Base-by-base conservation (phyloP, 768 basidiomycete genomes). In the Chiua virens region DNA sequence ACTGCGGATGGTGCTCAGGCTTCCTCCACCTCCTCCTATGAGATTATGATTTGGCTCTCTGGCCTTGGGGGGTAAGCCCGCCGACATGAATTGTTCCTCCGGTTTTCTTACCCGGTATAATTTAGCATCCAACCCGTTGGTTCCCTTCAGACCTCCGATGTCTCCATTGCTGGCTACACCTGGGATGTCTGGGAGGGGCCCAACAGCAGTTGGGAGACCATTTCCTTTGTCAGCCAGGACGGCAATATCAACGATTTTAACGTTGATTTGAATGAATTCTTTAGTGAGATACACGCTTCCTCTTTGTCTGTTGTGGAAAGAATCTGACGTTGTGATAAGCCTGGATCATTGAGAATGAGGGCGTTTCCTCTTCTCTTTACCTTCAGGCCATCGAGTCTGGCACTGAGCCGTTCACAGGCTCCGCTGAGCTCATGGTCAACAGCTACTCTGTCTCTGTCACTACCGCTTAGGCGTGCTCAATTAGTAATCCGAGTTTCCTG, bases 41-140 rank as follows among this genome's bases (percentile, higher is more conserved):
- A 82, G 60, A 79, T 82, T 48, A 82, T 82, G 80, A 80, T 82
- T 52, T 82, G 81, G 81, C 74, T 82, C 23, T 81, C 80, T 45
- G 76, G 79, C 34, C 72, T 71, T 13, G 81, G 80, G 61, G 77
- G 77, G 80, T 81, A 61, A 52, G 73, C 48, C 3, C 11, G 9
- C 27, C 15, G 8, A 21, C 9, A 40, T 11, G 41, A 32, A 5
- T 2, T 32, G 14, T 7, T 15, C 32, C 22, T 23, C 37, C 13
- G 13, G 10, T 30, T 30, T 30, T 30, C 39, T 56, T 11, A 57
- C 46, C 18, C 11, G 1, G 35, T 11, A 15, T 9, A 34, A 18
- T 14, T 10, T 51, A 81, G 81, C n/a, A 78, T 81, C 42, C 74
- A 79, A 52, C 82, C 81, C 37, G 75, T 82, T 27, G 81, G 82